Evolutionary conservation across 2,329 filamentous ascomycete species (phyloP).

Genomic region (Fusarium sp.): DNA sequence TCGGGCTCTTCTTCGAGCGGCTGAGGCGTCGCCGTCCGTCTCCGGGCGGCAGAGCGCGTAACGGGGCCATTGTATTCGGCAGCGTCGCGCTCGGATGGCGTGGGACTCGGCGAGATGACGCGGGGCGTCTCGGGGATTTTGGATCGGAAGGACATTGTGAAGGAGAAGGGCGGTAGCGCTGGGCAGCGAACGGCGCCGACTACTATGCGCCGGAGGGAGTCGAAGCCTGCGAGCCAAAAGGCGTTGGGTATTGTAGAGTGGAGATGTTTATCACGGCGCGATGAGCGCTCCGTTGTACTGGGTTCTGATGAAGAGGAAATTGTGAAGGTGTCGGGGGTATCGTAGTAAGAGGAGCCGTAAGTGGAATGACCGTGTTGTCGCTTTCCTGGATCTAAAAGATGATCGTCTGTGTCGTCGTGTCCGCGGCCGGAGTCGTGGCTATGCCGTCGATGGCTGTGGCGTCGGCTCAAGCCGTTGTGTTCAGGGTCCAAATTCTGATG

Average conservation of each 20-base stretch:
- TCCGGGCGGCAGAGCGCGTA: slow-evolving; percentile 77
- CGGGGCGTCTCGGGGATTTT: slow-evolving; percentile 81
- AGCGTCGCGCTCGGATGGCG: slow-evolving; percentile 54
- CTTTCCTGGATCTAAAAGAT: slow-evolving; percentile 30
- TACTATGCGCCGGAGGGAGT: slow-evolving; percentile 61
- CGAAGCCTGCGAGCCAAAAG: slow-evolving; percentile 61
- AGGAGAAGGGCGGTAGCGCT: slow-evolving; percentile 69
- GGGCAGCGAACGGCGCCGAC: slow-evolving; percentile 67
- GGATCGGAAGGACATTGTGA: slow-evolving; percentile 63
- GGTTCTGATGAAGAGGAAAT: slow-evolving; percentile 29
- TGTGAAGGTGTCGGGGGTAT: slow-evolving; percentile 35
- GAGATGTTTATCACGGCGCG: slow-evolving; percentile 65
- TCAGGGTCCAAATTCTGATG: slow-evolving; percentile 9
- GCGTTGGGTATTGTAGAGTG: slow-evolving; percentile 47
- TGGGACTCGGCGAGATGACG: slow-evolving; percentile 89
- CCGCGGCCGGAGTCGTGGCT: slow-evolving; percentile 35
- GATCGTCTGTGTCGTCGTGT: slow-evolving; percentile 30
- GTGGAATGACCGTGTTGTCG: slow-evolving; percentile 45
- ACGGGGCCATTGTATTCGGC: slow-evolving; percentile 73
- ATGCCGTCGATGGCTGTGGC: slow-evolving; percentile 35
- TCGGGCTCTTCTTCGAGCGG: slow-evolving; percentile 69
- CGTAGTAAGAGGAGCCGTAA: slow-evolving; percentile 19
- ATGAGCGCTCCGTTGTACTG: slow-evolving; percentile 47
- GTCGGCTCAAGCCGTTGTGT: slow-evolving; percentile 21
- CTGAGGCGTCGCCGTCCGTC: slow-evolving; percentile 65